Evolutionary conservation across 2,329 filamentous ascomycete species (phyloP), one percentile per base, ranked within the genome.

Genomic region (Hypoxylon sp.): DNA sequence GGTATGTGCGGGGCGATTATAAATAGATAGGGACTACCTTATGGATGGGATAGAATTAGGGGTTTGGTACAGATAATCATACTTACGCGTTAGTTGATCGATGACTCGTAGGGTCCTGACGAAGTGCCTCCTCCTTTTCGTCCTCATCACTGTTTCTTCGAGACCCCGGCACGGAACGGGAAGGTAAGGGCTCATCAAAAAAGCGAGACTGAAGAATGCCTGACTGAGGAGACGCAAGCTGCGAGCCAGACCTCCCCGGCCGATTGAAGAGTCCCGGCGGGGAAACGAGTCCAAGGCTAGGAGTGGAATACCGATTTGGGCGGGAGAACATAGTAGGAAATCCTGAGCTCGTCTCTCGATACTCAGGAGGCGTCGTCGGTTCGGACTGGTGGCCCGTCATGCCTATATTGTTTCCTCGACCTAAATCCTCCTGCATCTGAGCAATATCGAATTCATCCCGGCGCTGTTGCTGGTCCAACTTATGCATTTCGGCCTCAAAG

Each of bases 361-460:
- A 95, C 78, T 98, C 96, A 30, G 96, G 96, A 21, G 96, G 96
- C 21, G 96, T 99, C 1, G 96, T 97, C 14, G 96, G 96, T 81
- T 98, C 95, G 73, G 93, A 97, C 77, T 96, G 92, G 74, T 94
- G 91, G 57, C 92, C 92, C 65, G 88, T 84, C 67, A 84, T 80
- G 73, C 84, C 77, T 63, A 79, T 82, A 73, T 71, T 77, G 71
- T 79, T 81, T 63, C 85, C 84, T 69, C 87, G 83, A 43, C 84
- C 84, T 61, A 96, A 85, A 72, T 96, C 92, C 72, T 93, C 90
- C 74, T 94, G 91, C 82, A 98, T 91, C 77, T 92, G 90, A 62
- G 91, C 89, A 74, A 97, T 89, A 76, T 97, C 94, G 73, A 91
- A 87, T 76, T 94, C 93, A 76, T 96, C 92, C 67, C 87, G 89